Conservation (phyloP, 305 asterid genomes). For the Salvia sclarea region DNA sequence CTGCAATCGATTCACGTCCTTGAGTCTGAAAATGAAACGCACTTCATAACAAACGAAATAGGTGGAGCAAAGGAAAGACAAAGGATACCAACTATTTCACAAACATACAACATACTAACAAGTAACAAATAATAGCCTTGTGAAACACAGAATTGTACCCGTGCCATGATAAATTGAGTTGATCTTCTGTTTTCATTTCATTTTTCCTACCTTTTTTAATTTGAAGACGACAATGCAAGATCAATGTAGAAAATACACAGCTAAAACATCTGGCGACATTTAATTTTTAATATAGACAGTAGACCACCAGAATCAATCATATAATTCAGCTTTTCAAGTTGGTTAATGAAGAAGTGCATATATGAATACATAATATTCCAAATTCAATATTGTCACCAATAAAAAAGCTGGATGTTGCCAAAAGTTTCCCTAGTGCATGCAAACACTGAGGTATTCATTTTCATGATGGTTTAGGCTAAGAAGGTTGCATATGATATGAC, state of each 20-base stretch:
- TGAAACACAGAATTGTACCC: neutral
- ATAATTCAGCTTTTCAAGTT: slow-evolving; percentile 4
- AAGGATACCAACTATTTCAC: slow-evolving; percentile 5
- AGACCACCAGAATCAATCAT: slow-evolving; percentile 7
- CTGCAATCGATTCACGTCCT: slow-evolving; percentile 84
- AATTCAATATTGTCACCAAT: slow-evolving; percentile 8
- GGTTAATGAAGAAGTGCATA: neutral
- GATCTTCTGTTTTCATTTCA: slow-evolving; percentile 6
- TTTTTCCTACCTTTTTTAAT: neutral
- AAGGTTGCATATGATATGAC: neutral
- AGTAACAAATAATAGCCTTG: neutral
- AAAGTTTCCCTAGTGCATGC: neutral
- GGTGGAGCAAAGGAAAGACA: slow-evolving; percentile 9
- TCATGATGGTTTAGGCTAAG: slow-evolving; percentile 16
- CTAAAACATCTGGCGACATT: neutral
- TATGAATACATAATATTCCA: neutral
- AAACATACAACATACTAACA: neutral
- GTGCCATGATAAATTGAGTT: neutral
- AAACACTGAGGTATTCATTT: neutral
- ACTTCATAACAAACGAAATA: slow-evolving; percentile 24
- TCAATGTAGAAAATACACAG: neutral
- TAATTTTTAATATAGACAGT: neutral
- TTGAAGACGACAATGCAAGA: slow-evolving; percentile 16
- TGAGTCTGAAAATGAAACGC: slow-evolving; percentile 51
- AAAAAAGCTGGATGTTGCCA: slow-evolving; percentile 6